Evolutionary conservation across 306 rosid genomes (phyloP).

Genomic region (Rosa lucieae): DNA sequence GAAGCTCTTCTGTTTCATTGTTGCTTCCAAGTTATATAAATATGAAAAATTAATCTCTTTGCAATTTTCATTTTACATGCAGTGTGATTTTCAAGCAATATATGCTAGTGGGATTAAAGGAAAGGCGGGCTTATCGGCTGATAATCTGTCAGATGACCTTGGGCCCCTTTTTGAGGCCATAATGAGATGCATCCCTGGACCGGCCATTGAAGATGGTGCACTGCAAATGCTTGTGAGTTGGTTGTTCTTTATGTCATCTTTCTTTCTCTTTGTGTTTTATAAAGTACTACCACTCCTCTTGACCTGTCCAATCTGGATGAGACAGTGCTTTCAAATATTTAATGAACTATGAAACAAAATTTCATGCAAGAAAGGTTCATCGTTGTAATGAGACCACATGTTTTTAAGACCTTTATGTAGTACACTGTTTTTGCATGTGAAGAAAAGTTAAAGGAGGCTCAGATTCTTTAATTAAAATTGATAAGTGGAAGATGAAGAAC

Average conservation of each 20-base stretch:
- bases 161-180: constrained; percentile 95
- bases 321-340: constrained; percentile 2
- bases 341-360: background rate
- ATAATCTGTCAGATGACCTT: constrained; percentile 87
- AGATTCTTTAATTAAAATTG: background rate
- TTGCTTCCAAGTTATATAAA: constrained; percentile 17
- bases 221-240: constrained; percentile 95
- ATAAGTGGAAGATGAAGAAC: constrained; percentile 7
- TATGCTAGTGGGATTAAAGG: constrained; percentile 99
- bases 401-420: background rate
- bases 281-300: background rate
- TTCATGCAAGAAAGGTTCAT: background rate
- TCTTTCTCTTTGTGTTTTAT: constrained; percentile 13
- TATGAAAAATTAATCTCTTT: constrained; percentile 8
- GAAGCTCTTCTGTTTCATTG: constrained; percentile 14
- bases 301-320: constrained; percentile 4
- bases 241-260: constrained; percentile 21
- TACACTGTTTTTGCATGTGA: background rate
- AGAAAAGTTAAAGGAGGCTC: background rate
- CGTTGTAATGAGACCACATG: background rate
- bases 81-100: constrained; percentile 96
- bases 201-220: constrained; percentile 89
- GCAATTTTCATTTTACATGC: constrained; percentile 28
- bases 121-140: constrained; percentile 87
- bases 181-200: constrained; percentile 98